phyloP scores from a whole-genome alignment of 2,329 filamentous ascomycete species.

The Chaetomium strumarium region DNA sequence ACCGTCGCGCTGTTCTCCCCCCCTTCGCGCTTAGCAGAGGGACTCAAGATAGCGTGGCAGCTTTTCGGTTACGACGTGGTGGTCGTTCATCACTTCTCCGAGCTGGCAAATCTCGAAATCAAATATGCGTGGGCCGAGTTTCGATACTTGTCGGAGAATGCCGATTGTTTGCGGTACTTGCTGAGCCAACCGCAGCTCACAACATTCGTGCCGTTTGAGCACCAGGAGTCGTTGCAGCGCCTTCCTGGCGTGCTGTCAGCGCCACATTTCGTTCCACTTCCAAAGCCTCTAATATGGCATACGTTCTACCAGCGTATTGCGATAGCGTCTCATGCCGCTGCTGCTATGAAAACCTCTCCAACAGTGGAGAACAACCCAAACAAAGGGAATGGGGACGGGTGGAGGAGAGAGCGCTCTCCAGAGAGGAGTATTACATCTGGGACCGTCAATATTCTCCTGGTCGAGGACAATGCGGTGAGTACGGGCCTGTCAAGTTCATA shows the following conservation, averaged over 20 bases:
- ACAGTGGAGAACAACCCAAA: neutral
- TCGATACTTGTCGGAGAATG: conserved; percentile 4
- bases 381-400: neutral
- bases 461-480: conserved; percentile 5
- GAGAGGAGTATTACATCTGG: neutral
- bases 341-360: neutral
- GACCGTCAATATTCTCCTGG: conserved; percentile 6
- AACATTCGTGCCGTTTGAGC: conserved; percentile 4
- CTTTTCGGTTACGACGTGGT: conserved; percentile 1
- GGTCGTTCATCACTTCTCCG: conserved; percentile 4
- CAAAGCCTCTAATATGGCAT: conserved; percentile 4
- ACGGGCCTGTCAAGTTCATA: neutral
- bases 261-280: conserved; percentile 5
- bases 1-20: neutral
- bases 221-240: conserved; percentile 3
- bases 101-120: neutral
- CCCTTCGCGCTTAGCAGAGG: conserved; percentile 1
- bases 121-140: conserved; percentile 5
- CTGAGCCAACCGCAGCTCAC: conserved; percentile 4
- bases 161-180: conserved; percentile 2
- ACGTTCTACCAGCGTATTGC: conserved; percentile 4
- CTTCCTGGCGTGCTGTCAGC: conserved; percentile 5
- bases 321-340: conserved; percentile 2
- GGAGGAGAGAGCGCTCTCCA: neutral
- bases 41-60: conserved; percentile 1